Base-by-base conservation (phyloP, 352 stramenopile species). In the Phytophthora pini region DNA sequence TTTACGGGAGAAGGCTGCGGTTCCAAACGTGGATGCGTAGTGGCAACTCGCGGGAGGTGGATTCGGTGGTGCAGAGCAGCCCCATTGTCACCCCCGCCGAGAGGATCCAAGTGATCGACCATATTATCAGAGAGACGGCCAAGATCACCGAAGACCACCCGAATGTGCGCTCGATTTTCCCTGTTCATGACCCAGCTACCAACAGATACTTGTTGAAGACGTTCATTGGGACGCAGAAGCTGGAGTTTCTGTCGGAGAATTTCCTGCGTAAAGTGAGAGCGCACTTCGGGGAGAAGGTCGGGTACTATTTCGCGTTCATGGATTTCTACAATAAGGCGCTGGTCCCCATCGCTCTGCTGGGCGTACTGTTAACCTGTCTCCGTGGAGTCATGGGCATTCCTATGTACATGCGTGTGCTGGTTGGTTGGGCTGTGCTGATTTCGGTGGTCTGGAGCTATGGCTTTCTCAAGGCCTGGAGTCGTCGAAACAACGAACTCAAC, bases 311-410 rank as follows among this genome's bases (percentile, higher is more conserved):
- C 40, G 83, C 84, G 9, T 95, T 93, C 60, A 89, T 90, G 63
- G 83, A 93, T 72, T 92, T 87, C 46, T 95, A 95, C 83, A 95
- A 93, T 70, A 95, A 92, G 61, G 68, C 82, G 44, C 65, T 95
- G 27, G 61, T 91, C 9, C 87, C 84, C n/a, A 88, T 95, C 45
- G 87, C 87, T 1, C 55, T 93, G 27, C 59, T 95, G 4, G 87
- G 87, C 2, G 68, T 94, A 29, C 29, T 92, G 32, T 66, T 94
- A 45, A 89, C 84, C 32, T 87, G 77, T 50, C 73, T 93, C 17
- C 83, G 82, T 24, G 58, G 75, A 15, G 54, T 74, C 15, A 82
- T 95, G 60, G 80, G 84, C 4, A 92, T 82, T 1, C 71, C 74
- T n/a, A 74, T 89, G 72, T 95, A 93, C 75, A 93, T 95, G 84